Evolutionary conservation across 169 alveolate species (phyloP), one percentile per base, ranked within the genome.

Genomic region (Plasmodium malariae): DNA sequence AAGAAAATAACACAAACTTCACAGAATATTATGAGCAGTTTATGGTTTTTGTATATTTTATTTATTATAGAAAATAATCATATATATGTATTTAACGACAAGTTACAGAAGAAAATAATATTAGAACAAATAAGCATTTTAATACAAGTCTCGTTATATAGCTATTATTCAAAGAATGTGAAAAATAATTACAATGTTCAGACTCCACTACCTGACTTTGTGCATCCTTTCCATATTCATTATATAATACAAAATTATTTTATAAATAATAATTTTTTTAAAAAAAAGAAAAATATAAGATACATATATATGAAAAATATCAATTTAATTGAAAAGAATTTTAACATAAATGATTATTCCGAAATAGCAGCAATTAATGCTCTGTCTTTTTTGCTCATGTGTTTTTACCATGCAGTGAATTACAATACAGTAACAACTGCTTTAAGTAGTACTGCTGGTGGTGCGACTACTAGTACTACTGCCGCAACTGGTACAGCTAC

Each of bases 351-450:
- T 69, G 92, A 86, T 69, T 70, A 69, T 60, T 68, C 92, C 0
- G 92, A 86, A 19, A 65, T 86, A 37, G 92, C 92, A 12, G 92
- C 92, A 1, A 68, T 86, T 34, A 86, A 86, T 48, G 40, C 87
- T 0, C 70, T 86, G 49, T 36, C 92, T 1, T 86, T 86, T 62
- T 45, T 68, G 9, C 37, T 86, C 1, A 62, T 86, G 30, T 69
- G 87, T 57, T 55, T 70, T 40, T 70, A 86, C 14, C 92, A 86
- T 49, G 6, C 69, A 2, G 62, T 80, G 0, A 49, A 48, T 48
- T 12, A n/a, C 32, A 65, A 17, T 12, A 21, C 3, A 1, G 34
- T 3, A n/a, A 24, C 17, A 55, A 28, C 12, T 7, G 26, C n/a
- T n/a, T n/a, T n/a, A n/a, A n/a, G n/a, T n/a, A 28, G 48, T 37